Conservation (phyloP, 495 filamentous ascomycete genomes). For the Entonaema liquescens region DNA sequence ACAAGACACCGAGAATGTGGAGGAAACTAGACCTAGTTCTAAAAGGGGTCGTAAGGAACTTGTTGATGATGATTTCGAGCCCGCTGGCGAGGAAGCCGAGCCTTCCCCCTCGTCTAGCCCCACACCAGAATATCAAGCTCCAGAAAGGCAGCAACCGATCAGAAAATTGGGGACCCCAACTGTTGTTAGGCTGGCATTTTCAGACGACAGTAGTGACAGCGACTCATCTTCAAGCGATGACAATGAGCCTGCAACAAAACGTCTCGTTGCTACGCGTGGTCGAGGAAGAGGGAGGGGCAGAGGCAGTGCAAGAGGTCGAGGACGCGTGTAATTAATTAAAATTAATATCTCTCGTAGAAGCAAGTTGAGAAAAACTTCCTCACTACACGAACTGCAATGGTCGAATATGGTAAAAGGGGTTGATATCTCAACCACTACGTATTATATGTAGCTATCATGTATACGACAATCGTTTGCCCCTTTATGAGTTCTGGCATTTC, state of each 20-base stretch:
- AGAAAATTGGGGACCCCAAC: slow-evolving; percentile 34
- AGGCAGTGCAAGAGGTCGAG: slow-evolving; percentile 6
- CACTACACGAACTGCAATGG: not conserved
- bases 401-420: not conserved
- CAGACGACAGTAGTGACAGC: slow-evolving; percentile 16
- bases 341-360: not conserved
- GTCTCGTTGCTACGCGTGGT: slow-evolving; percentile 21
- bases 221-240: slow-evolving; percentile 34
- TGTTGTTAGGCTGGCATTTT: slow-evolving; percentile 30
- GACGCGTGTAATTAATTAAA: slow-evolving; percentile 6
- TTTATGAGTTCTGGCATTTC: not conserved
- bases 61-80: slow-evolving; percentile 49
- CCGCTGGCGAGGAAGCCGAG: slow-evolving; percentile 38
- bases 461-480: not conserved
- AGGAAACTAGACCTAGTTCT: slow-evolving; percentile 23
- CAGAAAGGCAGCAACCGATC: not conserved
- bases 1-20: not conserved
- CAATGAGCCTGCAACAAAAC: slow-evolving; percentile 13
- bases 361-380: not conserved
- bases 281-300: slow-evolving; percentile 34
- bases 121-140: slow-evolving; percentile 26
- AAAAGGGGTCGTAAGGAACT: slow-evolving; percentile 34
- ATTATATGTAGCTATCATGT: not conserved
- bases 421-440: not conserved
- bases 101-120: slow-evolving; percentile 37